Base-by-base conservation (phyloP, 176 grass and related monocot species). In the bread wheat (Triticum aestivum) region DNA sequence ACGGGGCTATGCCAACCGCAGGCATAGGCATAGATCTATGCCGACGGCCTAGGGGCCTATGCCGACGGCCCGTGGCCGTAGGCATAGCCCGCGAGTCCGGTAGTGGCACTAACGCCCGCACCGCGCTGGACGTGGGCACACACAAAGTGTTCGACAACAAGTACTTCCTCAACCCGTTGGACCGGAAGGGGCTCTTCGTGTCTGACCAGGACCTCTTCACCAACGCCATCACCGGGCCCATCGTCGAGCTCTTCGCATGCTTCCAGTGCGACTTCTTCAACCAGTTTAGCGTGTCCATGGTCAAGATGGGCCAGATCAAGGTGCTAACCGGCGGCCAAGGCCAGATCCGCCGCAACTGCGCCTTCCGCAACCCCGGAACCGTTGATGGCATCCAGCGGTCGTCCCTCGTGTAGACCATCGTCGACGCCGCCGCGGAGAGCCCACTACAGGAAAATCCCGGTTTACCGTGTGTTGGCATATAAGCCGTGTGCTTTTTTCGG, bases 231-330 rank as follows among this genome's bases (percentile, higher is more conserved):
- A 94, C 83, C 20, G 68, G 34, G 8, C 0, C 26, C 4, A 5
- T 81, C 1, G 95, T 94, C 32, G 0, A 23, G 3, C 34, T 3
- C 7, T 94, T 94, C 34, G 92, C 90, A 0, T 3, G 0, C 0
- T 39, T 39, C 61, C 86, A 94, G 78, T 4, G 27, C n/a, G 64
- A 69, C 0, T 97, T 94, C 69, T 92, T 91, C 37, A 8, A 89
- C 11, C 87, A 91, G 83, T 97, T 92, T 17, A 41, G 81, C 3
- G 58, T 80, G 10, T 92, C 92, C 54, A 52, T 94, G 8, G 81
- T 90, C 3, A 94, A 92, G 92, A 93, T 94, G 95, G 95, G 92
- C 9, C 88, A 93, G 87, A 79, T 98, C 89, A 87, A 9, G 10
- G 95, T 98, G 71, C 45, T 95, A 51, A 92, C 83, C 0, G 95